Conservation (phyloP, 2,329 filamentous ascomycete genomes). For the Ophiocordyceps polyrhachis-furcata region DNA sequence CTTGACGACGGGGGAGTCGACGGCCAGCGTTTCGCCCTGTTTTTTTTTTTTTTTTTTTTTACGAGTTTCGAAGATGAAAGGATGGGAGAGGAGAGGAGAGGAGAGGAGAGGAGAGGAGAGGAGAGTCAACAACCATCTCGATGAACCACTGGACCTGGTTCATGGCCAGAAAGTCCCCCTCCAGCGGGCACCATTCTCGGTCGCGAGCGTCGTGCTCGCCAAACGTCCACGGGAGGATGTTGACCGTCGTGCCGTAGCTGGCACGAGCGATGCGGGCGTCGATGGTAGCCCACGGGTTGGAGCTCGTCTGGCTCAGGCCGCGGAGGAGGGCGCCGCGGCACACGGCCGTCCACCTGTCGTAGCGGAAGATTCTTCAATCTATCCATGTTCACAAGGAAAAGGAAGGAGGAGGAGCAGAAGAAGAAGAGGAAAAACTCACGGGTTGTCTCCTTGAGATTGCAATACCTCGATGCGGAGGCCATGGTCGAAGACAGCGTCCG, state of each 20-base stretch:
- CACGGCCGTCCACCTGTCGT: slow-evolving; percentile 16
- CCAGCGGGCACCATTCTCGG: slow-evolving; percentile 2
- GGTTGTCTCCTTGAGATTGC: slow-evolving; percentile 11
- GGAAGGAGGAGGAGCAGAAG: not conserved
- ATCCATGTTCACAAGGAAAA: not conserved
- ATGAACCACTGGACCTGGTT: slow-evolving; percentile 15
- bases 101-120: not conserved
- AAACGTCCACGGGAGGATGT: not conserved
- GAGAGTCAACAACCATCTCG: too few species aligned
- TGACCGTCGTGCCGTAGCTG: slow-evolving; percentile 8
- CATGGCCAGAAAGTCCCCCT: not conserved
- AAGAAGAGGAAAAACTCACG: slow-evolving; percentile 11
- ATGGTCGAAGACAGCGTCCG: not conserved
- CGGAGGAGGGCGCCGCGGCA: slow-evolving; percentile 15
- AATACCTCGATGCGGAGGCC: slow-evolving; percentile 8
- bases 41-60: too few species aligned
- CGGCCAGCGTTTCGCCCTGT: slow-evolving; percentile 1
- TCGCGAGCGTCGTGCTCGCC: slow-evolving; percentile 2
- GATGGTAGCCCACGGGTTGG: slow-evolving; percentile 2
- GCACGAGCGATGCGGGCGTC: slow-evolving; percentile 9
- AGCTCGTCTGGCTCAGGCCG: slow-evolving; percentile 3
- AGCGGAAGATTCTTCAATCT: too few species aligned
- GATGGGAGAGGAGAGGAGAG: not conserved
- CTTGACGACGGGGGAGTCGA: not conserved
- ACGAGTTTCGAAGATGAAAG: too few species aligned